Percentiles rank a stretch among this genome's conserved stretches.
Evolutionary conservation across 768 basidiomycete genomes (phyloP).

Genomic region (Boletus bicolor): DNA sequence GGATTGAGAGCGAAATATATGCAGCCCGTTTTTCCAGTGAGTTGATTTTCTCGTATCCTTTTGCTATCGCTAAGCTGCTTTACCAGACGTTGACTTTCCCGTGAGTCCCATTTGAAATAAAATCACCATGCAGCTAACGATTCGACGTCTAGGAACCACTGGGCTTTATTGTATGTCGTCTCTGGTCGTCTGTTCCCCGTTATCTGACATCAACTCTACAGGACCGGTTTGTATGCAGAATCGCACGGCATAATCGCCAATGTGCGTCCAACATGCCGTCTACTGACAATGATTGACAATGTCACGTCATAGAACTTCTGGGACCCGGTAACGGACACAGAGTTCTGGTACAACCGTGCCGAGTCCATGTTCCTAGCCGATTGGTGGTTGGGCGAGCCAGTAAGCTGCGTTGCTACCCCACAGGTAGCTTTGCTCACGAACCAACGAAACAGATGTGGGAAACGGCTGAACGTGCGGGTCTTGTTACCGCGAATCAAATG

Average conservation of each 20-base stretch:
- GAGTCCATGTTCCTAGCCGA: conserved; percentile 59
- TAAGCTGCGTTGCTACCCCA: conserved; percentile 35
- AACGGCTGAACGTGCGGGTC: conserved; percentile 69
- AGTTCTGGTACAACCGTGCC: conserved; percentile 70
- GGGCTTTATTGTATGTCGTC: conserved; percentile 68
- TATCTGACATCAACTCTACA: conserved; percentile 26
- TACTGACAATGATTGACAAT: not conserved
- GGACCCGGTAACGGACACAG: conserved; percentile 60
- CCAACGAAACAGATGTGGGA: conserved; percentile 74
- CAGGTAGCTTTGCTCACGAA: not conserved
- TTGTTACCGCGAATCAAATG: conserved; percentile 86
- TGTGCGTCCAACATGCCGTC: conserved; percentile 37
- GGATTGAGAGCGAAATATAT: conserved; percentile 87
- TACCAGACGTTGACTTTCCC: conserved; percentile 84
- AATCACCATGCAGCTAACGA: not conserved
- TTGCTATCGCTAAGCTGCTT: conserved; percentile 1
- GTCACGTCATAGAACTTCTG: conserved; percentile 66
- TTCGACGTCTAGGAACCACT: conserved; percentile 68
- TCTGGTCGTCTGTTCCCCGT: not conserved
- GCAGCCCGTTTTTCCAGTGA: conserved; percentile 82
- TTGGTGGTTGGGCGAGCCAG: conserved; percentile 93
- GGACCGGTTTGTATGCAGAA: conserved; percentile 88
- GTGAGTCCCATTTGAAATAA: conserved; percentile 42
- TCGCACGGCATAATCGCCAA: conserved; percentile 91
- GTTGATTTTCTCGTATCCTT: conserved; percentile 34